phyloP scores from a whole-genome alignment of 805 yeast genomes.

The Ogataea allantospora region DNA sequence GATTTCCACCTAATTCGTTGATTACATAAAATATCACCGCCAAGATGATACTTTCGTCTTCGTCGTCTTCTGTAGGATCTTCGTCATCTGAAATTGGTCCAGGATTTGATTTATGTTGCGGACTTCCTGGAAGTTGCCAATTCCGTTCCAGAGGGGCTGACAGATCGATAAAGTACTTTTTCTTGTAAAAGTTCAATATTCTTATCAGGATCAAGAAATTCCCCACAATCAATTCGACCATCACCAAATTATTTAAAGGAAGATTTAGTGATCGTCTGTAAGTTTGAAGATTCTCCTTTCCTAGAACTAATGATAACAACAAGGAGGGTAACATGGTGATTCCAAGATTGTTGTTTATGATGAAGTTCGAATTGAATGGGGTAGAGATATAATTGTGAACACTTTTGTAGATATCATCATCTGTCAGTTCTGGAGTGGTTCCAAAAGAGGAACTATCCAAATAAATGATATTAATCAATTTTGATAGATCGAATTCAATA shows the following conservation, averaged over 20 bases:
- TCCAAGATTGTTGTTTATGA: conserved; percentile 52
- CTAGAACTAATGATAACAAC: conserved; percentile 34
- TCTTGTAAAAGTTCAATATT: conserved; percentile 37
- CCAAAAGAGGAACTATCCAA: conserved; percentile 18
- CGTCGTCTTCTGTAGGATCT: conserved; percentile 18
- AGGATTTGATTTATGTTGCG: conserved; percentile 1
- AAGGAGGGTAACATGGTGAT: conserved; percentile 49
- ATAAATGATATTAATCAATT: conserved; percentile 14
- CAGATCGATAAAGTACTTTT: conserved; percentile 25
- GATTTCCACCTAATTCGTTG: conserved; percentile 27
- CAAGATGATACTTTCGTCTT: conserved; percentile 30
- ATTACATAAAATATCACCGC: conserved; percentile 30
- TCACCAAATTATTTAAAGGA: conserved; percentile 33
- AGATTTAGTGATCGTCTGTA: conserved; percentile 31
- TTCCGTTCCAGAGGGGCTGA: conserved; percentile 22
- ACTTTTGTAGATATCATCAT: conserved; percentile 23
- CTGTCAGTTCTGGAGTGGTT: conserved; percentile 12
- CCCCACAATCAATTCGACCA: conserved; percentile 42
- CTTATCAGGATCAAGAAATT: conserved; percentile 46
- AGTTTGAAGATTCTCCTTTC: conserved; percentile 29
- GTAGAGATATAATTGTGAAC: conserved; percentile 22
- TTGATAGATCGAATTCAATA: conserved; percentile 26
- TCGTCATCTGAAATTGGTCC: conserved; percentile 19
- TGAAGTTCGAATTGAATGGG: conserved; percentile 26
- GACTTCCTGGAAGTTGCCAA: conserved; percentile 16